Percentiles rank a stretch among this genome's conserved stretches.
Evolutionary conservation across 768 basidiomycete species (phyloP).

Genomic region (Auriscalpium vulgare): DNA sequence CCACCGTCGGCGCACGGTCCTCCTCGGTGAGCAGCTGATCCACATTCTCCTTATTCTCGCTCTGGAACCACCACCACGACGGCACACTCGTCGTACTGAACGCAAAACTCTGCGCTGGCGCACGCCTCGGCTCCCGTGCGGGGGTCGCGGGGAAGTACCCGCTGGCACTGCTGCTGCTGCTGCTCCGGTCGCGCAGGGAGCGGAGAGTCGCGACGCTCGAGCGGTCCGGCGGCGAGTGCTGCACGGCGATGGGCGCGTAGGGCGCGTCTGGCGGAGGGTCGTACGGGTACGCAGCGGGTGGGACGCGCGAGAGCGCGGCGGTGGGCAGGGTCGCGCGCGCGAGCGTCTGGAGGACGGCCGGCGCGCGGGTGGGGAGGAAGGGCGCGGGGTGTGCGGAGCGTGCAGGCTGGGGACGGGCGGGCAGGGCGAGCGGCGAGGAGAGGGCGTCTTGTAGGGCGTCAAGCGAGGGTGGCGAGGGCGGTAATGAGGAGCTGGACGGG

Average conservation of each 20-base stretch:
- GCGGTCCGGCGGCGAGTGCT: slow-evolving; percentile 30
- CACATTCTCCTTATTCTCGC: slow-evolving; percentile 37
- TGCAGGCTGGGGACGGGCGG: slow-evolving; percentile 16
- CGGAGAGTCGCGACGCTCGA: slow-evolving; percentile 58
- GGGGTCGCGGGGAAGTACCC: slow-evolving; percentile 15
- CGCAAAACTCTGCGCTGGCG: neutral
- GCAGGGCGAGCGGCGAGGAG: slow-evolving; percentile 22
- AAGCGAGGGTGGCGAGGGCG: slow-evolving; percentile 12
- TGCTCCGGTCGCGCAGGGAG: slow-evolving; percentile 28
- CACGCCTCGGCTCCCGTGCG: slow-evolving; percentile 14
- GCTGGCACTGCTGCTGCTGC: neutral
- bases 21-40: slow-evolving; percentile 42
- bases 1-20: slow-evolving; percentile 41
- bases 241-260: slow-evolving; percentile 27
- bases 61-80: slow-evolving; percentile 40
- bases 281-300: slow-evolving; percentile 12
- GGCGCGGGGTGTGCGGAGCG: slow-evolving; percentile 22
- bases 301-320: slow-evolving; percentile 41
- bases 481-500: slow-evolving; percentile 13
- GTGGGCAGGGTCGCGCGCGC: slow-evolving; percentile 59
- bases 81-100: slow-evolving; percentile 17
- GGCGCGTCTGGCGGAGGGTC: slow-evolving; percentile 19
- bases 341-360: slow-evolving; percentile 45
- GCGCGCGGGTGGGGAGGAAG: slow-evolving; percentile 37
- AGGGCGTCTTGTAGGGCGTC: slow-evolving; percentile 28